Conservation (phyloP, 805 yeast species). For the Candida oleophila region DNA sequence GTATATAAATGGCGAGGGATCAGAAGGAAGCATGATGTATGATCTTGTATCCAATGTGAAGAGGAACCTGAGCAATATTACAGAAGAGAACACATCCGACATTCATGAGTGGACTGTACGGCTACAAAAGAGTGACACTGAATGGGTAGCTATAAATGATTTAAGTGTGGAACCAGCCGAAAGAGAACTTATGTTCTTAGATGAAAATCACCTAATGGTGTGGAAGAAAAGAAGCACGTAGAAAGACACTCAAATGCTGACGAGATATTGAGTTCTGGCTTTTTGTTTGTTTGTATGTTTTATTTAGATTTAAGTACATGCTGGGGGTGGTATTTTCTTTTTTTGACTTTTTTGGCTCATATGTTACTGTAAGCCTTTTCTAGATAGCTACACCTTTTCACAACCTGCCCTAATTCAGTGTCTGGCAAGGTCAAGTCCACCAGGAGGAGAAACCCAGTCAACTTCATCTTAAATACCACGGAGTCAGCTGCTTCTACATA, state of each 20-base stretch:
- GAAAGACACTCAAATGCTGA: background rate
- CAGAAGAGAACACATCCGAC: slow-evolving; percentile 17
- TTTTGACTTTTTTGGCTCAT: too few relatives aligned
- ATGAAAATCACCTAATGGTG: slow-evolving; percentile 64
- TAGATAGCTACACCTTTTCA: slow-evolving; percentile 3
- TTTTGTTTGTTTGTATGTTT: too few relatives aligned
- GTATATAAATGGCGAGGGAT: slow-evolving; percentile 17
- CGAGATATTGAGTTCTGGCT: too few relatives aligned
- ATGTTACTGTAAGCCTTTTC: background rate
- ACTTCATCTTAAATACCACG: background rate
- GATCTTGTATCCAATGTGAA: slow-evolving; percentile 23
- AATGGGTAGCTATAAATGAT: slow-evolving; percentile 64
- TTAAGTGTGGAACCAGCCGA: slow-evolving; percentile 46
- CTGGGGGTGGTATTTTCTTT: too few relatives aligned
- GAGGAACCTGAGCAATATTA: slow-evolving; percentile 14
- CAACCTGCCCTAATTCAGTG: slow-evolving; percentile 1
- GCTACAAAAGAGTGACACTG: slow-evolving; percentile 23
- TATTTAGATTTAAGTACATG: too few relatives aligned
- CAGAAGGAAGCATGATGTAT: slow-evolving; percentile 27
- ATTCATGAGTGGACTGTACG: slow-evolving; percentile 50
- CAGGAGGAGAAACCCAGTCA: slow-evolving; percentile 5
- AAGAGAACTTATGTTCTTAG: slow-evolving; percentile 58
- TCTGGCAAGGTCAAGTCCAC: slow-evolving; percentile 1
- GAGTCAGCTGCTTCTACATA: background rate
- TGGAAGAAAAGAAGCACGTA: slow-evolving; percentile 46